Evolutionary conservation across 495 filamentous ascomycete genomes (phyloP), one percentile per base, ranked within the genome.

Genomic region (Penicillium crystallinum): DNA sequence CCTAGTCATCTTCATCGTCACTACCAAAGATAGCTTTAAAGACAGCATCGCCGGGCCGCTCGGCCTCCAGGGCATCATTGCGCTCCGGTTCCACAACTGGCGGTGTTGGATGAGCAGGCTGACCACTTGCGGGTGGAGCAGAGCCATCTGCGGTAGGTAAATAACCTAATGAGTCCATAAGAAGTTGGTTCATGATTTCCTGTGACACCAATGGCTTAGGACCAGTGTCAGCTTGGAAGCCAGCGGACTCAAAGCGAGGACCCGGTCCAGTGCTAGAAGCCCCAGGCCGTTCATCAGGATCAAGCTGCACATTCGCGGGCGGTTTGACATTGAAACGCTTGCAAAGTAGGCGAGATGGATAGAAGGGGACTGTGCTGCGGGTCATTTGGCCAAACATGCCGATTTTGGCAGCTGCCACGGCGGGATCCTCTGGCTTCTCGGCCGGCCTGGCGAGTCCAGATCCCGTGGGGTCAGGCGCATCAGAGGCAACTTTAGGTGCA

Each of bases 311-410:
- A 73, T 90, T 81, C 10, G 76, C 77, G 0, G 91, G 90, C 0
- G 88, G 84, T 57, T 80, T 81, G 11, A 97, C 84, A 58, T 89
- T 89, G 59, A 97, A 96, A 17, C 93, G 77, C 69, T 98, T 98
- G 71, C 93, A 97, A 27, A 98, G 67, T 36, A 98, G 67, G 44
- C 90, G 76, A 8, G 87, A 83, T 11, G 95, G 93, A 63, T 84
- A 87, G 61, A 95, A 97, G 6, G 83, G 78, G n/a, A 79, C 53
- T 1, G 75, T 73, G 6, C 76, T 81, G 39, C 93, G 74, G 3
- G 93, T 98, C 82, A 97, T 78, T 2, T 83, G 78, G 0, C 93
- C 93, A 67, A 89, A 97, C 90, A 97, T 95, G 22, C 90, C 90
- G 57, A 96, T 65, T 53, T 80, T 86, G n/a, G 93, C 93, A 5